These are phyloP conservation scores for Colletotrichum salicis DNA, from an alignment of 2,329 filamentous ascomycete species.

Conservation along the genomic window DNA sequence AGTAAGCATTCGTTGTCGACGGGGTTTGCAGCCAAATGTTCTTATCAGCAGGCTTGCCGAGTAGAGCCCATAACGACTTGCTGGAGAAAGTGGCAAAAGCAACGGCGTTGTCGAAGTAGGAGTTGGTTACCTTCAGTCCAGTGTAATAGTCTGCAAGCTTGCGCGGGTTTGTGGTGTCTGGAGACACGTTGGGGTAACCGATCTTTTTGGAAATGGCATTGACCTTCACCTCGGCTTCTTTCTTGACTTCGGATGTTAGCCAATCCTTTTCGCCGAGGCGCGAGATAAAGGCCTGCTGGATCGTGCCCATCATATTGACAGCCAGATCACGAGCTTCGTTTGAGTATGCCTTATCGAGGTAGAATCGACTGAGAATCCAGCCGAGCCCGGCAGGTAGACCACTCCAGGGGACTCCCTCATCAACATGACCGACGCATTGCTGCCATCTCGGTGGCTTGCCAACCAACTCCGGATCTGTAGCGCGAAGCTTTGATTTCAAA, in stretches of 20 bases:
- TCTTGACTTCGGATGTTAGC: slow-evolving; percentile 71
- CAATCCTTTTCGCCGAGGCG: slow-evolving; percentile 68
- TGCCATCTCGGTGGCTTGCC: slow-evolving; percentile 70
- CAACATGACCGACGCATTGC: slow-evolving; percentile 68
- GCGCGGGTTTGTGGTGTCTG: slow-evolving; percentile 68
- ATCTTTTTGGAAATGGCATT: slow-evolving; percentile 75
- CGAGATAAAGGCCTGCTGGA: slow-evolving; percentile 73
- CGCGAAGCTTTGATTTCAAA: slow-evolving; percentile 49
- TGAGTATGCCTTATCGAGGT: slow-evolving; percentile 74
- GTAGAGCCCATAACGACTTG: slow-evolving; percentile 62
- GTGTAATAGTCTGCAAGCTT: slow-evolving; percentile 67
- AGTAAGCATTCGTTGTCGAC: slow-evolving; percentile 72
- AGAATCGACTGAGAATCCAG: slow-evolving; percentile 78
- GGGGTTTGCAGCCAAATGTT: slow-evolving; percentile 69
- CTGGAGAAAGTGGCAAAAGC: slow-evolving; percentile 59
- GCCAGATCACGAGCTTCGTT: slow-evolving; percentile 73
- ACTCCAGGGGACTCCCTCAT: slow-evolving; percentile 43
- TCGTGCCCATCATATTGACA: slow-evolving; percentile 75
- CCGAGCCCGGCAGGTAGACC: slow-evolving; percentile 57
- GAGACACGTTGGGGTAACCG: slow-evolving; percentile 71
- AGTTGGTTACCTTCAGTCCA: slow-evolving; percentile 59
- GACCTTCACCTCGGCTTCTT: slow-evolving; percentile 71
- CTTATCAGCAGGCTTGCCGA: slow-evolving; percentile 69
- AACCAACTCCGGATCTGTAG: slow-evolving; percentile 40
- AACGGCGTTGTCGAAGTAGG: slow-evolving; percentile 68